Base-by-base conservation (phyloP, 2,329 filamentous ascomycete species). In the Pseudogymnoascus sp. region DNA sequence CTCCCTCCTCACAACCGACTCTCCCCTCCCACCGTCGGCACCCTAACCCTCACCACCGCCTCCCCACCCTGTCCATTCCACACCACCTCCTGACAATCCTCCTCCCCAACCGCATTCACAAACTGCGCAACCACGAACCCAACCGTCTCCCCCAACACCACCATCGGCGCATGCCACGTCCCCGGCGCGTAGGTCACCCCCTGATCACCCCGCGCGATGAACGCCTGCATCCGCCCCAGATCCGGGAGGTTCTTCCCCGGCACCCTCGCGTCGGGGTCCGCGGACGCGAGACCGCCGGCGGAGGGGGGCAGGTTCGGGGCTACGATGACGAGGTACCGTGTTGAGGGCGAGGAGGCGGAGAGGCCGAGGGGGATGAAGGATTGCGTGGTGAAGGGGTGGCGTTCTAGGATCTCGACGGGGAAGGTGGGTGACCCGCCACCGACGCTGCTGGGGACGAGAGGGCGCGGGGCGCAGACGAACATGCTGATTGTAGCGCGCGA, bases 121-220 rank as follows among this genome's bases (percentile, higher is more conserved):
- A 90, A 95, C 78, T 97, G 93, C 68, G 90, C 84, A 1, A 97
- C 93, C 4, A 96, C 84, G 74, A 97, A 97, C 72, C 95, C 91
- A 59, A 97, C 79, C 19, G 86, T 81, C 62, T 79, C 76, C 50
- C 77, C 74, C 0, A 93, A 93, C 59, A 97, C 76, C 14, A 91
- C 92, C 93, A 99, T 97, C 0, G 95, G 95, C 65, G 93, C 92
- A 79, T 99, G 95, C 93, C 88, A 99, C 62, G 92, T 97, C 4
- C 91, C 95, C 1, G 90, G 86, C 1, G 84, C 91, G 74, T 97
- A 99, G 2, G 92, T 97, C 13, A 99, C 91, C 10, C 91, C 93
- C 77, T 96, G 91, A 24, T 82, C 81, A 2, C 86, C 87, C 60
- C 81, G 84, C 1, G 90, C 93, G 62, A 96, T 77, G 73, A 97